These are phyloP conservation scores for Naganishia randhawae DNA, from an alignment of 768 basidiomycete genomes.

Conservation along the genomic window DNA sequence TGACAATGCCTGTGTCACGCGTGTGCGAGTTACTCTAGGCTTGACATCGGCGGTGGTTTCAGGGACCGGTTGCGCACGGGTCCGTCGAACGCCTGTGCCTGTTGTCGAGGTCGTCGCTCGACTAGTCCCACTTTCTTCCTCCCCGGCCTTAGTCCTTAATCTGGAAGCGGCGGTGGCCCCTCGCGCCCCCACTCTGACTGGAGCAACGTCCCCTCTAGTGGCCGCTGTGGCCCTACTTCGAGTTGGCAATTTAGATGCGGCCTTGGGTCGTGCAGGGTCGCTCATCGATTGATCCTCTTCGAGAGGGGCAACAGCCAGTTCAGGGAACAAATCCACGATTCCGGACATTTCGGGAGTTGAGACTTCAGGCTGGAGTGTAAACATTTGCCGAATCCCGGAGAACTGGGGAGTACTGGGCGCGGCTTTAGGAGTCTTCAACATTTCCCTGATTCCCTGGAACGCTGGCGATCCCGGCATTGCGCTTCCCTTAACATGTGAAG, in stretches of 20 bases:
- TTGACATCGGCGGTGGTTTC: neutral
- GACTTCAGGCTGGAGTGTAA: neutral
- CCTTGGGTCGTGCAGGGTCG: neutral
- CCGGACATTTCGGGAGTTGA: constrained; percentile 26
- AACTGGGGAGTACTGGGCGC: constrained; percentile 38
- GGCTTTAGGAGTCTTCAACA: constrained; percentile 27
- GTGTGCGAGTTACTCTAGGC: constrained; percentile 13
- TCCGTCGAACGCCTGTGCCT: neutral
- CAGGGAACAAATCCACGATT: constrained; percentile 34
- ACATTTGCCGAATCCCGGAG: constrained; percentile 37
- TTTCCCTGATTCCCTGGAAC: constrained; percentile 33
- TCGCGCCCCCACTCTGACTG: neutral
- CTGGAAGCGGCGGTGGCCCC: constrained; percentile 4
- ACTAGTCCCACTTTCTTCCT: neutral
- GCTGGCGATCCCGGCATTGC: constrained; percentile 28
- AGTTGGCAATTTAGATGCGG: constrained; percentile 1
- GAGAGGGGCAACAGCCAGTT: neutral
- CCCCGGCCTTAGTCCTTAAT: neutral
- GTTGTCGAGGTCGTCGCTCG: neutral
- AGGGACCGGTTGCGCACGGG: neutral
- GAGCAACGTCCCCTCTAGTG: neutral
- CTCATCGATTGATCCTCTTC: constrained; percentile 5
- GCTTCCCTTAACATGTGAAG: neutral
- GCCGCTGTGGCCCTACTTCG: neutral
- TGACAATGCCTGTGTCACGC: neutral